These are phyloP conservation scores for Anisodus tanguticus DNA, from an alignment of 257 asterid genomes.

Conservation along the genomic window DNA sequence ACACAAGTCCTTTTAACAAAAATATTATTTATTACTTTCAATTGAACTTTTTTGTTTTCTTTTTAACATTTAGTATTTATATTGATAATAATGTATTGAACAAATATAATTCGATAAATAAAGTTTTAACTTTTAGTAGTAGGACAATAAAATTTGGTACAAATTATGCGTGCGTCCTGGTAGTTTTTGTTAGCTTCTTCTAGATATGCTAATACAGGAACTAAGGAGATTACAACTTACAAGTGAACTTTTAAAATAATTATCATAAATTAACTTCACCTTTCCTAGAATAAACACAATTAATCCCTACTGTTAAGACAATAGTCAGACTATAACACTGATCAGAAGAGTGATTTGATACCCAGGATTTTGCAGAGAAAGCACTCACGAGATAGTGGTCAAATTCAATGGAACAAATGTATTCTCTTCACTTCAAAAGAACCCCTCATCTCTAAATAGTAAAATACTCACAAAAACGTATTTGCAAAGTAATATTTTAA, in stretches of 20 bases:
- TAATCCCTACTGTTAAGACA: neutral
- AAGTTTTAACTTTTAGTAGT: neutral
- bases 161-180: neutral
- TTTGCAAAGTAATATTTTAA: neutral
- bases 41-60: too few species aligned
- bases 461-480: neutral
- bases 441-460: neutral
- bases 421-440: neutral
- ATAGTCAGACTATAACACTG: neutral
- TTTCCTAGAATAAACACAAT: neutral
- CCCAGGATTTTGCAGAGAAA: too few species aligned
- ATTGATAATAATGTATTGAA: too few species aligned
- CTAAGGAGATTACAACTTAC: neutral
- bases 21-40: too few species aligned
- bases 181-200: neutral
- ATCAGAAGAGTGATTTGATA: neutral
- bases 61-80: too few species aligned
- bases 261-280: neutral
- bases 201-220: neutral
- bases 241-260: neutral
- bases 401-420: neutral
- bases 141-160: neutral
- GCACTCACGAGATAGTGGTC: neutral
- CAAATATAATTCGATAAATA: too few species aligned
- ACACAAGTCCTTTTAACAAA: too few species aligned